Base-by-base conservation (phyloP, 352 stramenopile species). In the Phytophthora pseudosyringae region DNA sequence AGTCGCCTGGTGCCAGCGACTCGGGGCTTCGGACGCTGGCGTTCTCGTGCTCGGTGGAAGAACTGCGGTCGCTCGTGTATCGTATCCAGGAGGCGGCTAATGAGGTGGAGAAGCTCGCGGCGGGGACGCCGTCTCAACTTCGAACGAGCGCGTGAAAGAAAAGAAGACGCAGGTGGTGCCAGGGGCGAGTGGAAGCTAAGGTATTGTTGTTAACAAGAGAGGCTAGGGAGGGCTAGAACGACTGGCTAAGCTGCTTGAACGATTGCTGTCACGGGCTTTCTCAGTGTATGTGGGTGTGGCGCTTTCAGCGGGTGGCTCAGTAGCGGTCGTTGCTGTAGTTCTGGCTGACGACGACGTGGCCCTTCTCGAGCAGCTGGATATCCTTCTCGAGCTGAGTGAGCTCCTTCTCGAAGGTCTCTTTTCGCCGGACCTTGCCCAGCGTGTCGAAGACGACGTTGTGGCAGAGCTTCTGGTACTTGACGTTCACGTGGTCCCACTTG, bases 401-500 rank as follows among this genome's bases (percentile, higher is more conserved):
- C 72, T 97, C 90, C 36, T 85, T 90, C 70, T 98, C 94, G 58
- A 97, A 91, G 10, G 80, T 88, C 72, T 97, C 91, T 81, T 98
- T 98, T 81, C 89, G 84, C 44, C 89, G 84, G 35, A 98, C 91
- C 65, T 98, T 96, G 54, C 93, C 91, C 1, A 96, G 75, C 33
- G 89, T 98, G 69, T 98, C 93, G 45, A 98, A 94, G 13, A 91
- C 86, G 8, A 97, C 89, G 59, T 97, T 95, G 76, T 98, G 95
- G 51, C 90, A 97, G 12, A 98, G 81, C 67, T 97, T 98, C 70
- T 98, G 95, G 75, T 98, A 98, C 70, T 98, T 89, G 33, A 66
- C 53, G 65, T 98, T 98, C 25, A 97, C 90, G 31, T 96, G 84
- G 59, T 98, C 93, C 94, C 95, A 98, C 73, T 97, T 97, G 35